phyloP scores from a whole-genome alignment of 2,329 filamentous ascomycete genomes.

The Coleophoma eucalyptorum region DNA sequence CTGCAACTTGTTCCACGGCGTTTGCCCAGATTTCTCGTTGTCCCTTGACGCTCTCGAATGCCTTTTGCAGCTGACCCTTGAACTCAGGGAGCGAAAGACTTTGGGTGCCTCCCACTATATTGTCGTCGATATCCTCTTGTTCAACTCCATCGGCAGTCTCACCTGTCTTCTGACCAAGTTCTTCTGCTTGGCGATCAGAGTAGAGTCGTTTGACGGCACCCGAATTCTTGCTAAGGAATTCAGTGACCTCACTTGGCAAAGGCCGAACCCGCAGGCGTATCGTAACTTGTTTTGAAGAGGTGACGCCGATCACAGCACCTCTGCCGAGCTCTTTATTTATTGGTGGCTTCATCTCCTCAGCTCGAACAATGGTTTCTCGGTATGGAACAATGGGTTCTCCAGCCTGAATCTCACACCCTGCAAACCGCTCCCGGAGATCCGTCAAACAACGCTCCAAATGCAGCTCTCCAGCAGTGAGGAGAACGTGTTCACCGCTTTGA shows the following conservation, averaged over 20 bases:
- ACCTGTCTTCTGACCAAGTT: conserved; percentile 24
- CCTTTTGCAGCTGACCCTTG: conserved; percentile 63
- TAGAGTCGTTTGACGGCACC: conserved; percentile 77
- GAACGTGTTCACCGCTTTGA: conserved; percentile 88
- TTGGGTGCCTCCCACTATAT: conserved; percentile 56
- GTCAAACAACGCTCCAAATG: conserved; percentile 93
- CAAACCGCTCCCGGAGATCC: conserved; percentile 88
- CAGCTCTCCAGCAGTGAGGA: conserved; percentile 88
- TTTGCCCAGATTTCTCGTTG: conserved; percentile 75
- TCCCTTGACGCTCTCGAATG: conserved; percentile 68
- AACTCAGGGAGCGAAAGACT: conserved; percentile 72
- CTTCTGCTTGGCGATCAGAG: conserved; percentile 59
- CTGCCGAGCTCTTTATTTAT: conserved; percentile 82
- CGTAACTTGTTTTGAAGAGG: conserved; percentile 81
- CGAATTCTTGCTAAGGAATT: conserved; percentile 79
- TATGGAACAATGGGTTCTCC: conserved; percentile 95
- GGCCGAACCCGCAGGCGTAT: conserved; percentile 75
- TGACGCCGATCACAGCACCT: conserved; percentile 71
- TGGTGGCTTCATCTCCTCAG: conserved; percentile 87
- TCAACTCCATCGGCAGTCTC: conserved; percentile 18
- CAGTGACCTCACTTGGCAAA: conserved; percentile 72
- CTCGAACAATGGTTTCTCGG: conserved; percentile 83
- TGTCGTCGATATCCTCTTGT: conserved; percentile 42
- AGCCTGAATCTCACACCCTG: conserved; percentile 89
- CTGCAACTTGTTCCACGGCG: conserved; percentile 75